These are phyloP conservation scores for Leccinum pachyderme DNA, from an alignment of 1,284 basidiomycete genomes.

Conservation along the genomic window DNA sequence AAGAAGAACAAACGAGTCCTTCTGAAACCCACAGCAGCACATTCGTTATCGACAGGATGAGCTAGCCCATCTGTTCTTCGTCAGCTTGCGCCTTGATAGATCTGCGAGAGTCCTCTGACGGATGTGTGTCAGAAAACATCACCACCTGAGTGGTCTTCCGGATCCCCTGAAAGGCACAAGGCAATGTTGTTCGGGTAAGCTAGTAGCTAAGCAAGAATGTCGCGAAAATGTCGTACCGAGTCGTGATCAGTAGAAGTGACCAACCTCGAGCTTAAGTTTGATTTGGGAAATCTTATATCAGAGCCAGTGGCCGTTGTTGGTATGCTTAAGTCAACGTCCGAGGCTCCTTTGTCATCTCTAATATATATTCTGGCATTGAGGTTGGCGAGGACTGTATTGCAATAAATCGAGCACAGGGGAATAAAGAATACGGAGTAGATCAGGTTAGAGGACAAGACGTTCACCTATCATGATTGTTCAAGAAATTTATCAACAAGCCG, in stretches of 20 bases:
- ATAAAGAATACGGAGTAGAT: background rate
- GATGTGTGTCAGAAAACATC: background rate
- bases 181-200: background rate
- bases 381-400: constrained; percentile 9
- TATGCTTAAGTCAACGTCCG: background rate
- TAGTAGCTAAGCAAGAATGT: background rate
- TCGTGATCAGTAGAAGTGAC: background rate
- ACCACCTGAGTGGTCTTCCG: constrained; percentile 2
- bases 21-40: background rate
- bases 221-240: background rate
- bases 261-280: background rate
- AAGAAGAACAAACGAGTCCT: background rate
- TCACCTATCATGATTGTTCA: background rate
- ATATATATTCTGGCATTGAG: constrained; percentile 8
- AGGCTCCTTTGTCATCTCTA: background rate
- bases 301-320: background rate
- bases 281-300: background rate
- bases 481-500: no score
- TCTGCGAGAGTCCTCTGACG: background rate
- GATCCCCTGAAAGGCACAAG: background rate
- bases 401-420: constrained; percentile 5
- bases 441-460: background rate
- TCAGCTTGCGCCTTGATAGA: background rate
- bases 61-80: background rate
- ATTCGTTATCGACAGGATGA: background rate